Evolutionary conservation across 495 filamentous ascomycete genomes (phyloP).

Genomic region (Monascus purpureus): DNA sequence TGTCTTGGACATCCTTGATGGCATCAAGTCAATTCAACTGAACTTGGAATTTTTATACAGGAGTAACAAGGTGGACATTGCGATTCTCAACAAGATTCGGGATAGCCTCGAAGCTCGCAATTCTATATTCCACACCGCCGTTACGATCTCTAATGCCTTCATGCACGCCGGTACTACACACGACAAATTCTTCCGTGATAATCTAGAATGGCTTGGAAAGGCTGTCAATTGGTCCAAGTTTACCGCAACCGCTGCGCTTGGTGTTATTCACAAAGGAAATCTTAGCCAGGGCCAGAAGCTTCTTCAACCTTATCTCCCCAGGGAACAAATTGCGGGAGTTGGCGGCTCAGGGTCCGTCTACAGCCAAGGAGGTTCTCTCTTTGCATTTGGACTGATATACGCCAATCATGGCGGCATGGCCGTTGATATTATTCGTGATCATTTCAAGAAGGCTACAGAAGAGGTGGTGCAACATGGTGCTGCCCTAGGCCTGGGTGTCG

Average conservation of each 20-base stretch:
- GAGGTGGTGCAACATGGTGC: conserved; percentile 97
- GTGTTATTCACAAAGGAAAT: conserved; percentile 94
- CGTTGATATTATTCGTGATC: conserved; percentile 70
- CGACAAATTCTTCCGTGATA: conserved; percentile 94
- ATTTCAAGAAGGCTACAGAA: conserved; percentile 76
- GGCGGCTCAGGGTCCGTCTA: conserved; percentile 69
- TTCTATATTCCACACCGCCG: conserved; percentile 95
- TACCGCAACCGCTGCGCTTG: conserved; percentile 89
- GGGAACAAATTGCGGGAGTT: conserved; percentile 44
- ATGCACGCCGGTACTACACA: conserved; percentile 99
- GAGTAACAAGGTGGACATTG: conserved; percentile 77
- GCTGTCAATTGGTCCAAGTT: conserved; percentile 99
- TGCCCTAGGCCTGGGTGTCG: conserved; percentile 87
- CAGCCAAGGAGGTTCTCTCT: conserved; percentile 91
- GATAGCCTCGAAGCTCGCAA: conserved; percentile 92
- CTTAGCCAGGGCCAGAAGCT: conserved; percentile 84
- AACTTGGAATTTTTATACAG: conserved; percentile 94
- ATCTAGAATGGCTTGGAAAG: conserved; percentile 95
- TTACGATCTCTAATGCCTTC: conserved; percentile 95
- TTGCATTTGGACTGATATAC: conserved; percentile 91
- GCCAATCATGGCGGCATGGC: conserved; percentile 94
- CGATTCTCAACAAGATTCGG: conserved; percentile 86
- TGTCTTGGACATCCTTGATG: conserved; percentile 75
- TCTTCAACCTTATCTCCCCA: conserved; percentile 85
- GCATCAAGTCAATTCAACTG: conserved; percentile 81